Conservation (phyloP, 2,329 filamentous ascomycete genomes). For the Drechslerella dactyloides region DNA sequence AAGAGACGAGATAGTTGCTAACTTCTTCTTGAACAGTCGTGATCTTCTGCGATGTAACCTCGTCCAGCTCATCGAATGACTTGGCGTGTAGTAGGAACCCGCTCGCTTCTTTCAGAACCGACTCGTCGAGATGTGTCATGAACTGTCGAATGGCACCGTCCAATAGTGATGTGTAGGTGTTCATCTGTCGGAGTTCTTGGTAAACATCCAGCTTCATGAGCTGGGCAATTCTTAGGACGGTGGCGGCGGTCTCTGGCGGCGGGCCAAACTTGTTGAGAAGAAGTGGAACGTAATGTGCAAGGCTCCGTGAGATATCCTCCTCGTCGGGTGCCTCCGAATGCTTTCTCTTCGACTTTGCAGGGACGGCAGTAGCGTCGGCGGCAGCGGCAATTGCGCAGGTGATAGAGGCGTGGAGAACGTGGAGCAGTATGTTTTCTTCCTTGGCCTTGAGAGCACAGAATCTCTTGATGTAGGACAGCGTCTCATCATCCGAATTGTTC, state of each 20-base stretch:
- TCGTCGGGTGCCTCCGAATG: constrained; percentile 49
- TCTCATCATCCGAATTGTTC: constrained; percentile 60
- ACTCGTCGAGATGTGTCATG: constrained; percentile 84
- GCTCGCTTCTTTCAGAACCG: constrained; percentile 82
- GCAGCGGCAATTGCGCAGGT: constrained; percentile 26
- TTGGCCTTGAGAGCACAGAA: constrained; percentile 74
- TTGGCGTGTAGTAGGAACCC: constrained; percentile 82
- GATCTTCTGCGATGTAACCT: constrained; percentile 80
- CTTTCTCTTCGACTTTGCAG: constrained; percentile 39
- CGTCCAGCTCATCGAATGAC: constrained; percentile 84
- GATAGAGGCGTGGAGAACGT: constrained; percentile 73
- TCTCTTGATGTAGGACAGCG: constrained; percentile 69
- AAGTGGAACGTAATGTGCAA: constrained; percentile 80
- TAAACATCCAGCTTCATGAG: constrained; percentile 86
- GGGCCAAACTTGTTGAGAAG: constrained; percentile 92
- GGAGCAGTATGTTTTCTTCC: constrained; percentile 84
- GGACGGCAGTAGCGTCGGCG: constrained; percentile 29
- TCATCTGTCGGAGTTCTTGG: constrained; percentile 82
- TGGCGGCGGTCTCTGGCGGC: constrained; percentile 81
- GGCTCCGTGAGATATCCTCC: constrained; percentile 56
- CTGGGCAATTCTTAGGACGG: constrained; percentile 84
- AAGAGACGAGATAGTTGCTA: constrained; percentile 72
- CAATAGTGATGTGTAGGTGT: constrained; percentile 77
- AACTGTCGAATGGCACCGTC: constrained; percentile 96
- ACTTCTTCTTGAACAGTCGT: constrained; percentile 85